phyloP scores from a whole-genome alignment of 768 basidiomycete species.

The Trametes elegans region DNA sequence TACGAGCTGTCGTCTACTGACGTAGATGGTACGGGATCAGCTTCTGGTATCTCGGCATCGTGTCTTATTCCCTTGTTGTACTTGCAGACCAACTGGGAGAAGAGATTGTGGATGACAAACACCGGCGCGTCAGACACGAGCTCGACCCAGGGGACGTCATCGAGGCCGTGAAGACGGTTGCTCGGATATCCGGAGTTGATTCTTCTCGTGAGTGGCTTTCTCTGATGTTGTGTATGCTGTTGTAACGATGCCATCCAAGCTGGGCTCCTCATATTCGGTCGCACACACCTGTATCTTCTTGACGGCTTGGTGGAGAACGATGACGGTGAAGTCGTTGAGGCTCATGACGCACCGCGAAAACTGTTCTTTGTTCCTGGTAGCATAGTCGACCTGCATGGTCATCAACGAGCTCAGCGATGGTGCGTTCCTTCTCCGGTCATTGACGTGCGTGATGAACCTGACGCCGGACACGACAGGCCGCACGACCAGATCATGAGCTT shows the following conservation, averaged over 20 bases:
- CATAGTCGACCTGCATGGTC: slow-evolving; percentile 73
- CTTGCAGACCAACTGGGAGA: slow-evolving; percentile 55
- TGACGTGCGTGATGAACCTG: no score
- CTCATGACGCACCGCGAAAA: slow-evolving; percentile 77
- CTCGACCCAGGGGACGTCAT: slow-evolving; percentile 89
- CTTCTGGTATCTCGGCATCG: neutral
- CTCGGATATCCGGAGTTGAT: slow-evolving; percentile 87
- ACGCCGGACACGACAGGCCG: slow-evolving; percentile 47
- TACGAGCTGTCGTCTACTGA: slow-evolving; percentile 68
- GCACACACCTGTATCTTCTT: slow-evolving; percentile 83
- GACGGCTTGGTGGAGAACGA: slow-evolving; percentile 86
- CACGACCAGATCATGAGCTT: slow-evolving; percentile 76
- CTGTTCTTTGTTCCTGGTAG: slow-evolving; percentile 86
- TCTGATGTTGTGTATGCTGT: neutral
- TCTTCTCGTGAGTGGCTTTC: slow-evolving; percentile 69
- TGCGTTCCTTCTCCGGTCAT: slow-evolving; percentile 33
- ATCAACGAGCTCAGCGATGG: slow-evolving; percentile 83
- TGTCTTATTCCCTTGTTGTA: neutral
- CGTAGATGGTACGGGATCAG: slow-evolving; percentile 58
- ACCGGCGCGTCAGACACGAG: slow-evolving; percentile 81
- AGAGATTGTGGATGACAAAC: slow-evolving; percentile 85
- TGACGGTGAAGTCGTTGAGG: slow-evolving; percentile 88
- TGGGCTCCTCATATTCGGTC: slow-evolving; percentile 85
- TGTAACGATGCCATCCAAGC: no score
- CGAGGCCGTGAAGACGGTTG: slow-evolving; percentile 82